Base-by-base conservation (phyloP, 2,329 filamentous ascomycete species). In the Hymenoscyphus scutula region DNA sequence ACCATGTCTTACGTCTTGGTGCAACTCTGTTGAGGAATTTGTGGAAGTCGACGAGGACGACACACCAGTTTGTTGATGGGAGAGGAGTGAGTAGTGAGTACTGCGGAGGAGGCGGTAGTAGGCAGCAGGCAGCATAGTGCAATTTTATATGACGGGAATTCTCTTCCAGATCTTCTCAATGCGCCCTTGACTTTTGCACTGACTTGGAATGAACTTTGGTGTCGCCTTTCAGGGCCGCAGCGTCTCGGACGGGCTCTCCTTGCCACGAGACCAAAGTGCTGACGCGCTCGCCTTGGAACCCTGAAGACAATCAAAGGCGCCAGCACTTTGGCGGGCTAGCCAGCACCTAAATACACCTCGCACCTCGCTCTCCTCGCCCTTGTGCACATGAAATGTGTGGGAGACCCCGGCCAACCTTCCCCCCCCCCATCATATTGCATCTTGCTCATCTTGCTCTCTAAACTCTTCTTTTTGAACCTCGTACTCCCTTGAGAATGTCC, bases 241-340 rank as follows among this genome's bases (percentile, higher is more conserved):
- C n/a, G 41, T 11, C 8, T 11, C 41, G n/a, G 41, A 8, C 41
- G 41, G 41, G n/a, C 19, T 48, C 15, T 48, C 41, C 41, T 48
- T 48, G 41, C 41, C 15, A 41, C 38, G 17, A 17, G 19, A 25
- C 41, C 19, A 19, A 48, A 48, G 41, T 48, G 41, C 41, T 48
- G 41, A 48, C 41, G n/a, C 41, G 41, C 41, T 23, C n/a, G 8
- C 41, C 41, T 23, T 7, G 41, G 41, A 23, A 23, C 41, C n/a
- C n/a, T 48, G 41, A 48, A 25, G 41, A 25, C 41, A 45, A 45
- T 45, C 41, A 45, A 45, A 45, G n/a, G n/a, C 41, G 41, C 41
- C 41, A 45, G 6, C 41, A 19, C n/a, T 19, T 10, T 8, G 19
- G n/a, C n/a, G 13, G 2, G 37, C 13, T 41, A 17, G 37, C 13